Percentiles rank a stretch among this genome's conserved stretches.
phyloP scores from a whole-genome alignment of 345 rosid genomes.

The Citrus sp. region DNA sequence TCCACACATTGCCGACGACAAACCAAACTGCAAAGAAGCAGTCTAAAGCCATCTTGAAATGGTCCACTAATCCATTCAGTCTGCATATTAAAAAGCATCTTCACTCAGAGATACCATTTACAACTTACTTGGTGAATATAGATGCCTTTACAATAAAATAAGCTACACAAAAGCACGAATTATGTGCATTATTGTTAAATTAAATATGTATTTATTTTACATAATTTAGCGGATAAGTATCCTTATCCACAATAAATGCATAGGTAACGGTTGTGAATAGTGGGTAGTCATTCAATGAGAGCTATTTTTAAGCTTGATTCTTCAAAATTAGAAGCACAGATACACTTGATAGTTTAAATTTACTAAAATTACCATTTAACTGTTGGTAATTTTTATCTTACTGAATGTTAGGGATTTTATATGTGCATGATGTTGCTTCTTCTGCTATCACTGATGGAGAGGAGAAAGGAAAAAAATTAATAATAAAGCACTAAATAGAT shows the following conservation, averaged over 20 bases:
- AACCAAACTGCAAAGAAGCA: constrained; percentile 97
- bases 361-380: not conserved
- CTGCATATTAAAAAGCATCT: constrained; percentile 35
- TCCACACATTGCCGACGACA: constrained; percentile 95
- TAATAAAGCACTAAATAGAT: not conserved
- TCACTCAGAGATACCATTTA: constrained; percentile 7
- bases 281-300: not conserved
- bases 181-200: not conserved
- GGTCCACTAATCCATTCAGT: constrained; percentile 64
- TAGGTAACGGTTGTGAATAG: not conserved
- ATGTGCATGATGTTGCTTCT: not conserved
- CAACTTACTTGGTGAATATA: not conserved
- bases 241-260: constrained; percentile 1
- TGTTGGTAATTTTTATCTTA: not conserved
- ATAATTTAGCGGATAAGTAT: not conserved
- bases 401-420: not conserved
- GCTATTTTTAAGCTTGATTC: not conserved
- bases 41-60: constrained; percentile 86
- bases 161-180: not conserved
- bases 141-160: not conserved
- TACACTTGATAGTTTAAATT: not conserved
- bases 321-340: not conserved
- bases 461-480: no score
- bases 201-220: not conserved
- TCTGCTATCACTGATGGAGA: not conserved